Evolutionary conservation across 2,329 filamentous ascomycete species (phyloP), one percentile per base, ranked within the genome.

Genomic region (Neonectria ditissima): DNA sequence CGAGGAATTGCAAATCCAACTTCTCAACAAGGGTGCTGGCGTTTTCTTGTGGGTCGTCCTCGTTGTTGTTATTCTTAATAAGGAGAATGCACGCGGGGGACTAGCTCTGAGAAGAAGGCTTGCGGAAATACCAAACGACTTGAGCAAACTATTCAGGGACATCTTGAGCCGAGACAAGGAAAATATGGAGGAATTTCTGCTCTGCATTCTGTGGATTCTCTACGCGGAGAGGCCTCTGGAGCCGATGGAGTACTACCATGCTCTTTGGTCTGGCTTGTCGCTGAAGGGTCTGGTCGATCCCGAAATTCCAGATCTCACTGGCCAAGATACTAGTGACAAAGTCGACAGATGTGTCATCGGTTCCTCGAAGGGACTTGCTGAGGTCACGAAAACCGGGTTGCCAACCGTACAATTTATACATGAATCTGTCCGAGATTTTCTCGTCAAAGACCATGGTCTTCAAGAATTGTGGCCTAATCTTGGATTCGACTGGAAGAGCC

Each of bases 121-220:
- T 0, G 37, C 53, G 1, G 72, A 79, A 14, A 77, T 82, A 1
- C 82, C 81, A 0, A 50, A n/a, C 2, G 76, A 76, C 4, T 74
- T 89, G 1, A 71, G 79, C 54, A 74, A 82, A 0, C 69, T 89
- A 0, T 88, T 89, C 66, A 77, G 76, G 16, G 73, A 83, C 43
- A 84, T 88, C 1, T 59, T 88, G 5, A 78, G 64, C 3, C 78
- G 83, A 30, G 85, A 89, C 65, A 37, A 65, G 1, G 59, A 78
- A 0, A 77, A 84, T 28, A 74, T 74, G 50, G 75, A 82, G 5
- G 68, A 77, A 0, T 66, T 87, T 2, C 61, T 79, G 0, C 68
- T 84, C 3, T 86, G 81, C 50, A 67, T 89, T 1, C 80, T 84
- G 53, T 88, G 82, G 82, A 75, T 89, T 3, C 77, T 89, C 0